Evolutionary conservation across 2,329 filamentous ascomycete species (phyloP).

Genomic region (Chaetoscypha palmicola): DNA sequence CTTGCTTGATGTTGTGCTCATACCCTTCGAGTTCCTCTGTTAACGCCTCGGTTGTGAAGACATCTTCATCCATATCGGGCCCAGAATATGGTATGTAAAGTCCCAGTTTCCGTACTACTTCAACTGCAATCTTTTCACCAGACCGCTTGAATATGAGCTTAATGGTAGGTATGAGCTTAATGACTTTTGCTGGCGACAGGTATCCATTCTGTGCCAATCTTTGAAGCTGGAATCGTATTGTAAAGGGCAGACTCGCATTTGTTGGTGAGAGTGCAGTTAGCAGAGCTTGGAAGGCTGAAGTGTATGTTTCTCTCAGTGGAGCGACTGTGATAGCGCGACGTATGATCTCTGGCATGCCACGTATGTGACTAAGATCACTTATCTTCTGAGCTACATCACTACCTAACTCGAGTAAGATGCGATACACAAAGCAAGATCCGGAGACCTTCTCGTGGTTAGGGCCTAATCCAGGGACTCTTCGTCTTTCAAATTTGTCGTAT

Average conservation of each 20-base stretch:
- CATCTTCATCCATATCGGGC: slow-evolving; percentile 40
- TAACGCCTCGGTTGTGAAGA: slow-evolving; percentile 37
- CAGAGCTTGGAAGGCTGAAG: slow-evolving; percentile 15
- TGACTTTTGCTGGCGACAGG: slow-evolving; percentile 48
- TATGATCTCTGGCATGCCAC: not conserved
- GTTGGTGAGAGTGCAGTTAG: slow-evolving; percentile 14
- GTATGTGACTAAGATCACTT: slow-evolving; percentile 22
- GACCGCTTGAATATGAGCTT: slow-evolving; percentile 27
- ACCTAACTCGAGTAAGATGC: slow-evolving; percentile 31
- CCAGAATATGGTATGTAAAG: slow-evolving; percentile 47
- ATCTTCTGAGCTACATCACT: slow-evolving; percentile 23
- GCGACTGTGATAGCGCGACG: not conserved
- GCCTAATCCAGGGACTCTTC: not conserved
- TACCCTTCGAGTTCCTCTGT: slow-evolving; percentile 34
- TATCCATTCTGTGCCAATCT: slow-evolving; percentile 56
- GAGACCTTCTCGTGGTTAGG: slow-evolving; percentile 33
- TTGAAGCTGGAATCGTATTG: slow-evolving; percentile 55
- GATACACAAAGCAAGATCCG: slow-evolving; percentile 45
- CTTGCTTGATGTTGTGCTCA: slow-evolving; percentile 32
- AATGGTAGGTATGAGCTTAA: slow-evolving; percentile 38
- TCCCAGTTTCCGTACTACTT: slow-evolving; percentile 22
- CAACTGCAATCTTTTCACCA: not conserved
- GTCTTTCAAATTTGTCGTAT: too few species aligned
- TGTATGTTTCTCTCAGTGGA: slow-evolving; percentile 10
- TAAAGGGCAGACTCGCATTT: slow-evolving; percentile 39